These are phyloP conservation scores for Cocos nucifera DNA, from an alignment of 176 grass and related monocot species.

Conservation along the genomic window DNA sequence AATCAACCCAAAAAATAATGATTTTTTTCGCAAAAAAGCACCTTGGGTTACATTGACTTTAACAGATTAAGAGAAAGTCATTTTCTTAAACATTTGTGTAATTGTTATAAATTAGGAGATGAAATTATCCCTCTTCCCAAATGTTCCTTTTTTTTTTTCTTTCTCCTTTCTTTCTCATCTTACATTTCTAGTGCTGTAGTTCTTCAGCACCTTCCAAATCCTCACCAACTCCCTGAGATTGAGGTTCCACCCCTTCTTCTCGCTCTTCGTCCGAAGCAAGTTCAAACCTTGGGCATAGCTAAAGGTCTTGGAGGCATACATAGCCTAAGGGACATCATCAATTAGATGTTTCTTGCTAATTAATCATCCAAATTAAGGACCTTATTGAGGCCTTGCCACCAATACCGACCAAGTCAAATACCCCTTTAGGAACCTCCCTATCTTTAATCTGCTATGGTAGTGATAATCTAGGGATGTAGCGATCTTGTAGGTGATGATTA, in stretches of 20 bases:
- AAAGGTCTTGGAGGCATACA: constrained; percentile 78
- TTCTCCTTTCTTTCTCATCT: too few relatives aligned
- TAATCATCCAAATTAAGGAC: not conserved
- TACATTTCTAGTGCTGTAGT: too few relatives aligned
- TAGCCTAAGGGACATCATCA: constrained; percentile 54
- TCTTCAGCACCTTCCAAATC: constrained; percentile 13
- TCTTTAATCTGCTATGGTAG: constrained; percentile 69
- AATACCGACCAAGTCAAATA: constrained; percentile 62
- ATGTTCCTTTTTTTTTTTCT: too few relatives aligned
- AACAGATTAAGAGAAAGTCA: too few relatives aligned
- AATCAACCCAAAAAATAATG: too few relatives aligned
- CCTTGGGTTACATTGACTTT: too few relatives aligned
- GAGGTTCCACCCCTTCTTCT: constrained; percentile 74
- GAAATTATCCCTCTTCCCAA: too few relatives aligned
- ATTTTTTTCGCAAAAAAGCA: too few relatives aligned
- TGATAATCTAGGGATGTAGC: not conserved
- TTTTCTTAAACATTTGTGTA: too few relatives aligned
- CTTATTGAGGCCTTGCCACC: not conserved
- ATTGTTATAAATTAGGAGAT: too few relatives aligned
- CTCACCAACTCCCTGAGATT: constrained; percentile 59
- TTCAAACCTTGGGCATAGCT: constrained; percentile 98
- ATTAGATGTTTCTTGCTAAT: constrained; percentile 59
- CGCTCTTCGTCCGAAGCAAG: constrained; percentile 58
- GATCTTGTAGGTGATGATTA: constrained; percentile 46
- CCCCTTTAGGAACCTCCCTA: constrained; percentile 38